Evolutionary conservation across 371 early-diverging fungal species (phyloP).

Genomic region (Neoconidiobolus thromboides): DNA sequence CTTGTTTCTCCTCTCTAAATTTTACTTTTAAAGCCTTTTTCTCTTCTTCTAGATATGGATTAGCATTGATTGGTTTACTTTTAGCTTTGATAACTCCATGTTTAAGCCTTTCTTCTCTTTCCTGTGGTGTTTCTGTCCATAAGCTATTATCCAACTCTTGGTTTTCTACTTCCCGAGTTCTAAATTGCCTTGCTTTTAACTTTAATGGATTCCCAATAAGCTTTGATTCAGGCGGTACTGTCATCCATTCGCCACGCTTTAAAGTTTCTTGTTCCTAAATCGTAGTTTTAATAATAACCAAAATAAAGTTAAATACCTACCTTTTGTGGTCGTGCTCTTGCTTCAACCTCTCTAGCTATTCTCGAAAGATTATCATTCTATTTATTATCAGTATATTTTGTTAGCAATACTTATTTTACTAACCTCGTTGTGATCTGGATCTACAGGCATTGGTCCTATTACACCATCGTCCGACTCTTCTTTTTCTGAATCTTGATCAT

Average conservation of each 20-base stretch:
- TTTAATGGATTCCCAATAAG: conserved; percentile 16
- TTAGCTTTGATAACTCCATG: conserved; percentile 8
- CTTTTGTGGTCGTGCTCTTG: too few relatives aligned
- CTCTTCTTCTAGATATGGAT: neutral
- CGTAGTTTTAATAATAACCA: too few relatives aligned
- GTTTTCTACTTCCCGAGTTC: neutral
- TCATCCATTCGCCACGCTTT: conserved; percentile 43
- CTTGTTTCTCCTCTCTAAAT: conserved; percentile 8
- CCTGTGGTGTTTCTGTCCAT: conserved; percentile 44
- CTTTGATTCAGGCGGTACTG: conserved; percentile 36
- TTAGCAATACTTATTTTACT: too few relatives aligned
- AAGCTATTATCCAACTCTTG: conserved; percentile 18
- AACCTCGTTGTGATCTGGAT: too few relatives aligned
- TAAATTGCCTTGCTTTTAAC: conserved; percentile 16
- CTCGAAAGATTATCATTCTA: too few relatives aligned
- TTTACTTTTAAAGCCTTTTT: conserved; percentile 8
- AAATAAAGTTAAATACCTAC: too few relatives aligned
- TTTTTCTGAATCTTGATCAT: too few relatives aligned
- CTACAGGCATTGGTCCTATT: too few relatives aligned
- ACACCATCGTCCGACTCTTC: too few relatives aligned
- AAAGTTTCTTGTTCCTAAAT: conserved; percentile 7
- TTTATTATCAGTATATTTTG: too few relatives aligned
- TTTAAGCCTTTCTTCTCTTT: conserved; percentile 17
- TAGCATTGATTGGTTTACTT: neutral
- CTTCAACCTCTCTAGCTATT: too few relatives aligned